Base-by-base conservation (phyloP, 192 early-diverging fungal genomes). In the Gigaspora rosea region DNA sequence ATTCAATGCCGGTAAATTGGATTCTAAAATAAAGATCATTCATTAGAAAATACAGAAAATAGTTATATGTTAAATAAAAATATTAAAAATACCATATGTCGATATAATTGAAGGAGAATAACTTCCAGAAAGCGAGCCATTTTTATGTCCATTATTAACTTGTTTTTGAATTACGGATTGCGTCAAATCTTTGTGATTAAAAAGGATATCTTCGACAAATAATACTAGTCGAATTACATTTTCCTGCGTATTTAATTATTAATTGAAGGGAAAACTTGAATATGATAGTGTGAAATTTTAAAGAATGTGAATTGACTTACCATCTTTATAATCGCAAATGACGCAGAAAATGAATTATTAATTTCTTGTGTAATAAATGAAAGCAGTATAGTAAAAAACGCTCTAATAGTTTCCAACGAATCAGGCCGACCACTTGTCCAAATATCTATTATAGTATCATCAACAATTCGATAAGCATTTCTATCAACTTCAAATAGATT, bases 101-200 rank as follows among this genome's bases (percentile, higher is more conserved):
- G 73, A 67, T n/a, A 16, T 32, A 18, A 67, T 46, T 68, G 75
- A 75, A 16, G 74, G 52, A 12, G 74, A 62, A 35, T 64, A 75
- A 75, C 48, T 75, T 51, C 32, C 57, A 2, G 74, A 49, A 50
- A 18, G 61, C 4, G 74, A 51, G 18, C n/a, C 33, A 18, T 4
- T 22, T 61, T 16, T 58, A 18, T 57, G 50, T 18, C 32, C 36
- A 46, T 36, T 73, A 35, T 15, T 41, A 20, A 8, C 16, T 52
- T 52, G 48, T 41, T 33, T 48, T 20, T 72, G 70, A 46, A 59
- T 59, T 33, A 75, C 33, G 3, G 57, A 15, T 56, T 76, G 75
- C 10, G 22, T 7, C 41, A 76, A 50, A 76, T 76, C 75, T 58
- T 46, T 65, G 36, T 76, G 63, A 68, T 67, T 76, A 67, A 76